A percentile compares a stretch with the other conserved stretches of the same genome.
phyloP scores from a whole-genome alignment of 805 yeast genomes.

The Zygotorulaspora danielsina region DNA sequence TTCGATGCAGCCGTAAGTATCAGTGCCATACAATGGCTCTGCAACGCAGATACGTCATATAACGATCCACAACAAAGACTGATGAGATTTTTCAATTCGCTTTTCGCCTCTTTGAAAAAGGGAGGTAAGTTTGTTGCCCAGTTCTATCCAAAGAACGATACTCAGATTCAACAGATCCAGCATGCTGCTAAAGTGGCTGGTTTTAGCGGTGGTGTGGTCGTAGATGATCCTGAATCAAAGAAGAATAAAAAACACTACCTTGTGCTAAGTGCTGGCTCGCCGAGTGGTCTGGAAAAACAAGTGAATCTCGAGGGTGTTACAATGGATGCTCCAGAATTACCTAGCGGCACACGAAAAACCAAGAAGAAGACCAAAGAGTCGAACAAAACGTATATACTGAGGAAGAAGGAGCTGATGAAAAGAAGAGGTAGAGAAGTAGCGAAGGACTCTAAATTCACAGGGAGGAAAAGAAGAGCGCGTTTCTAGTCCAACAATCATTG shows the following conservation, averaged over 20 bases:
- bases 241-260: slow-evolving; percentile 87
- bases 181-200: slow-evolving; percentile 90
- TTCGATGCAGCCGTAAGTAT: slow-evolving; percentile 96
- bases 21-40: slow-evolving; percentile 95
- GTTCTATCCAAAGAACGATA: slow-evolving; percentile 89
- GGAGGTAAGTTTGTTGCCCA: slow-evolving; percentile 98
- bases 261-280: slow-evolving; percentile 61
- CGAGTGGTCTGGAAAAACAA: slow-evolving; percentile 72
- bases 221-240: slow-evolving; percentile 90
- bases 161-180: slow-evolving; percentile 71
- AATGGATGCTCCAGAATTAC: slow-evolving; percentile 59
- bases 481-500: slow-evolving; percentile 40
- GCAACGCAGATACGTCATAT: slow-evolving; percentile 84
- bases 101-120: slow-evolving; percentile 78
- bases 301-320: slow-evolving; percentile 76
- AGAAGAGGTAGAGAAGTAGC: slow-evolving; percentile 90
- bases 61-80: slow-evolving; percentile 83
- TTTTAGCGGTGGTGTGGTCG: slow-evolving; percentile 90
- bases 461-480: slow-evolving; percentile 68
- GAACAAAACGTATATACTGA: slow-evolving; percentile 70
- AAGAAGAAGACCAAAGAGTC: slow-evolving; percentile 55
- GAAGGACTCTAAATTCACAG: slow-evolving; percentile 85
- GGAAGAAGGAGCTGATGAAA: slow-evolving; percentile 92
- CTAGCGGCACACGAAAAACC: slow-evolving; percentile 18
- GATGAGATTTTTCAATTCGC: slow-evolving; percentile 76